Percentiles rank a stretch among this genome's conserved stretches.
phyloP scores from a whole-genome alignment of 768 basidiomycete species.

The Austroboletus festivus region DNA sequence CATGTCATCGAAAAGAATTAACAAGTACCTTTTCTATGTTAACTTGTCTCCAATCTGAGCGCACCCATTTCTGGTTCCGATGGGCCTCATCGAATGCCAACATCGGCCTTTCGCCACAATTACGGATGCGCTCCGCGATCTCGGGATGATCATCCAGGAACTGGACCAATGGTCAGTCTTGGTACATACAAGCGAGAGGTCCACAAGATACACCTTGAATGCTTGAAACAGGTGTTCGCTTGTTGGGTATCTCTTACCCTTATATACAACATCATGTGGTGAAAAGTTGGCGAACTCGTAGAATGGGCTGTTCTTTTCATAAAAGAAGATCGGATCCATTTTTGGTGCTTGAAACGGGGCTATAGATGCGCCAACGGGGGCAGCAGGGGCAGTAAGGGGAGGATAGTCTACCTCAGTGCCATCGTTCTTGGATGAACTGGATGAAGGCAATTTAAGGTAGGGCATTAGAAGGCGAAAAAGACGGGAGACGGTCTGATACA shows the following conservation, averaged over 20 bases:
- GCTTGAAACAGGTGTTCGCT: constrained; percentile 79
- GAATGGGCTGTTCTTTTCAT: constrained; percentile 59
- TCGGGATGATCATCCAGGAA: constrained; percentile 58
- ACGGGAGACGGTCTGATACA: not conserved
- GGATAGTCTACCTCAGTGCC: constrained; percentile 25
- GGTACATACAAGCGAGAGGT: not conserved
- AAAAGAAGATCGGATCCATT: constrained; percentile 51
- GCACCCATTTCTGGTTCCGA: constrained; percentile 56
- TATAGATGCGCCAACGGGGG: constrained; percentile 28
- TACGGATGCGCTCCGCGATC: constrained; percentile 68
- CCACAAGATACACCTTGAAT: constrained; percentile 47
- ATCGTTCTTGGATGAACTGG: constrained; percentile 3
- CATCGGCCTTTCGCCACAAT: constrained; percentile 58
- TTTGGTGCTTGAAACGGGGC: constrained; percentile 27
- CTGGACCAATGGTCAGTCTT: constrained; percentile 29
- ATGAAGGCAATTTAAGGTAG: constrained; percentile 13
- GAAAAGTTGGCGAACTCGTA: constrained; percentile 79
- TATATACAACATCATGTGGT: constrained; percentile 57
- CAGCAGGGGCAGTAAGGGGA: constrained; percentile 31
- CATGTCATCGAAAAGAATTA: not conserved
- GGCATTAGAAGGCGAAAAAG: not conserved
- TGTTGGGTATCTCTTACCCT: constrained; percentile 65
- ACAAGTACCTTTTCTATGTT: constrained; percentile 57
- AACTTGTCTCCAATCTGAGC: constrained; percentile 65
- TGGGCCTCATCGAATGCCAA: constrained; percentile 67